Evolutionary conservation across 495 filamentous ascomycete genomes (phyloP).

Genomic region (Xanthoparmelia taractica): DNA sequence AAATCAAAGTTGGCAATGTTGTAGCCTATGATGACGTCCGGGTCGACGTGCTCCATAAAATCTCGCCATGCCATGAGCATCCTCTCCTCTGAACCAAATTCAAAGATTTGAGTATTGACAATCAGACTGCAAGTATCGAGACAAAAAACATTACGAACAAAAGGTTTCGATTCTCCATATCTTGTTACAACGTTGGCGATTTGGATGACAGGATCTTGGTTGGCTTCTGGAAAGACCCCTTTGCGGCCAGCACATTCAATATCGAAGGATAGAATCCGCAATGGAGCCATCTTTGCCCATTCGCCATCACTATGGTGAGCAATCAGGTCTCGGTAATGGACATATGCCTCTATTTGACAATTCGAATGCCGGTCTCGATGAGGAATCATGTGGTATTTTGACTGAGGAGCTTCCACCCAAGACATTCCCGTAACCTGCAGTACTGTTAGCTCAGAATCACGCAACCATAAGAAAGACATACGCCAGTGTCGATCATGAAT

Average conservation of each 20-base stretch:
- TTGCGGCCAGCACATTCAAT: conserved; percentile 98
- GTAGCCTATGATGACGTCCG: conserved; percentile 97
- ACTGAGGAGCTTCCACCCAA: conserved; percentile 81
- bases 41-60: conserved; percentile 86
- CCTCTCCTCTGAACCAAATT: conserved; percentile 67
- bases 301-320: conserved; percentile 86
- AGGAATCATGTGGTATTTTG: conserved; percentile 60
- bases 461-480: conserved; percentile 30
- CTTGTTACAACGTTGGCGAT: conserved; percentile 96
- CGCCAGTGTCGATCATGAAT: conserved; percentile 94
- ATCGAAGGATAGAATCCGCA: conserved; percentile 91
- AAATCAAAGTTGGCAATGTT: conserved; percentile 99
- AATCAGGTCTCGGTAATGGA: conserved; percentile 75
- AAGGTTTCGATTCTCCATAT: conserved; percentile 92
- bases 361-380: conserved; percentile 63
- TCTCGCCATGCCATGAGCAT: conserved; percentile 87
- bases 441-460: conserved; percentile 4
- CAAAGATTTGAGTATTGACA: conserved; percentile 86
- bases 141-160: conserved; percentile 93
- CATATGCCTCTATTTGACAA: conserved; percentile 87
- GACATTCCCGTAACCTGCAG: conserved; percentile 81
- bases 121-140: conserved; percentile 84
- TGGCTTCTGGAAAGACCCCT: conserved; percentile 90
- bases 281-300: conserved; percentile 96
- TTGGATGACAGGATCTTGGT: conserved; percentile 91